Conservation (phyloP, 495 filamentous ascomycete species). For the Podospora australis region DNA sequence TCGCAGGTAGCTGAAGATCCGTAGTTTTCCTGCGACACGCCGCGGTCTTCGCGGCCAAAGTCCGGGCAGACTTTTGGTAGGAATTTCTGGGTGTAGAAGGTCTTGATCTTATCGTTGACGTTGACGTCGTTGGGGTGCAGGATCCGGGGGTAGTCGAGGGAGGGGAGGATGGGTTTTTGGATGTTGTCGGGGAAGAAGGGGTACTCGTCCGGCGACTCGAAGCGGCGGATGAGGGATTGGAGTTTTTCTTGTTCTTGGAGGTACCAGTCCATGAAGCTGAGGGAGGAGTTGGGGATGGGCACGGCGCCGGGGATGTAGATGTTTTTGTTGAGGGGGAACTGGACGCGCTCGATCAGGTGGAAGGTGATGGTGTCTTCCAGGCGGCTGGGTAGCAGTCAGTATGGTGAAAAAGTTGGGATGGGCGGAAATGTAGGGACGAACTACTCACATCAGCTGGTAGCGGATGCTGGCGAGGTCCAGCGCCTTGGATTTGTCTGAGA, state of each 20-base stretch:
- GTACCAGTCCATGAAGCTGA: conserved; percentile 91
- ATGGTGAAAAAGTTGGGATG: neutral
- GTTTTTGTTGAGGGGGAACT: conserved; percentile 87
- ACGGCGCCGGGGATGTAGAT: conserved; percentile 83
- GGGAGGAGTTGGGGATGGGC: conserved; percentile 58
- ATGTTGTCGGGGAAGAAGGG: conserved; percentile 89
- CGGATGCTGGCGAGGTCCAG: conserved; percentile 89
- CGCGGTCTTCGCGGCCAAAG: conserved; percentile 65
- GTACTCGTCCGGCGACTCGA: conserved; percentile 93
- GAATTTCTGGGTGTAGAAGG: conserved; percentile 73
- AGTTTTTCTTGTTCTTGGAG: conserved; percentile 82
- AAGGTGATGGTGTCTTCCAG: conserved; percentile 98
- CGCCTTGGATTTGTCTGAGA: conserved; percentile 74
- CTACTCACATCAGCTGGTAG: conserved; percentile 85
- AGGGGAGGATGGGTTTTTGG: conserved; percentile 72
- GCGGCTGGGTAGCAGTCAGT: conserved; percentile 51
- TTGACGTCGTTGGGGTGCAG: conserved; percentile 91
- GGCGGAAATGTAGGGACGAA: neutral
- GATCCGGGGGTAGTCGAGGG: conserved; percentile 84
- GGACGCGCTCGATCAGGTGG: conserved; percentile 94
- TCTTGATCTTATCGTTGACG: conserved; percentile 81
- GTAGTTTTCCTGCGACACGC: conserved; percentile 89
- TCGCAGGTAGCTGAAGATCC: conserved; percentile 88
- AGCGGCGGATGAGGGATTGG: conserved; percentile 92
- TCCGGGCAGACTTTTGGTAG: conserved; percentile 74